Conservation (phyloP, 2,329 filamentous ascomycete genomes). For the Nothophaeocryptopus gaeumannii region DNA sequence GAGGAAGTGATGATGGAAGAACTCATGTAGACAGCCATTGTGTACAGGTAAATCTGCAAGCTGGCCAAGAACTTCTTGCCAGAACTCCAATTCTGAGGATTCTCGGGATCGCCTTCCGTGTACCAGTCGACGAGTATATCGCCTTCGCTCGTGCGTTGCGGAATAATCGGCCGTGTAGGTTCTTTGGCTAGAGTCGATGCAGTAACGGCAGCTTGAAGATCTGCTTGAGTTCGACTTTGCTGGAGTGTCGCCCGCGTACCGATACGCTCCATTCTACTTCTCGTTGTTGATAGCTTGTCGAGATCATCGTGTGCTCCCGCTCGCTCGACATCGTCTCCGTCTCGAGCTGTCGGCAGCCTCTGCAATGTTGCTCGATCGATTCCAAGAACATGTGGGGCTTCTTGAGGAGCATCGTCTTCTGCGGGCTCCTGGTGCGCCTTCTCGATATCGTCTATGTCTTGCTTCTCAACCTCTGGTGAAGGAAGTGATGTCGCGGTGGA, state of each 20-base stretch:
- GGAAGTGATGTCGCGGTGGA: not conserved
- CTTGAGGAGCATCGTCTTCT: slow-evolving; percentile 9
- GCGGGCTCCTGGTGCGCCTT: slow-evolving; percentile 28
- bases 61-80: slow-evolving; percentile 36
- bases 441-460: slow-evolving; percentile 3
- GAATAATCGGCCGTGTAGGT: slow-evolving; percentile 43
- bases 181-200: slow-evolving; percentile 36
- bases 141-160: slow-evolving; percentile 51
- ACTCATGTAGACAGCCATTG: slow-evolving; percentile 57
- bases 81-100: slow-evolving; percentile 34
- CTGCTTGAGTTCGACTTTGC: slow-evolving; percentile 37
- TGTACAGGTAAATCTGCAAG: slow-evolving; percentile 50
- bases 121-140: slow-evolving; percentile 52
- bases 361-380: slow-evolving; percentile 10
- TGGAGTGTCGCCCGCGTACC: slow-evolving; percentile 39
- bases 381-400: slow-evolving; percentile 4
- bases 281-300: slow-evolving; percentile 22
- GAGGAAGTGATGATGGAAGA: slow-evolving; percentile 51
- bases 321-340: slow-evolving; percentile 12
- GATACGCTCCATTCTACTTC: slow-evolving; percentile 28
- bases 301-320: slow-evolving; percentile 17
- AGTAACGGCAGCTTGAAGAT: slow-evolving; percentile 41
- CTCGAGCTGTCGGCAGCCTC: slow-evolving; percentile 17
- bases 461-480: not conserved
- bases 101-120: slow-evolving; percentile 33